Base-by-base conservation (phyloP, 805 yeast genomes). In the Pichia manshurica region DNA sequence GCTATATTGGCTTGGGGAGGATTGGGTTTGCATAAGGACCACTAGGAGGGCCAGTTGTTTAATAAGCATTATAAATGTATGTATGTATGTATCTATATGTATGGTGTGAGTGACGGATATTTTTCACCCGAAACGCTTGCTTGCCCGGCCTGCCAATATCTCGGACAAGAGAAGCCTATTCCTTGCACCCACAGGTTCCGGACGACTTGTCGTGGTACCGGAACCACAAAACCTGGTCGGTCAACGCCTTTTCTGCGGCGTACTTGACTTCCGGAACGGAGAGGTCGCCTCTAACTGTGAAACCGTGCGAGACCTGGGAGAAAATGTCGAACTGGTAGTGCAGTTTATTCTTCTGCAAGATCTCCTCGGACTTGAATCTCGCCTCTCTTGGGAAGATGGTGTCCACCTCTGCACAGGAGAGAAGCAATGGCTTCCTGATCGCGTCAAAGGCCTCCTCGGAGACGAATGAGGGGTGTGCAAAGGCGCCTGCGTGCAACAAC, bases 381-480 rank as follows among this genome's bases (percentile, higher is more conserved):
- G 78, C 66, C 45, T 86, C 93, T 0, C 63, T 63, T 3, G 88
- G 60, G 75, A 82, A 90, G 44, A 74, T 68, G 0, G 58, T 44
- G 63, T 90, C 97, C 16, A 53, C 64, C 68, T 86, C 87, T 42
- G 96, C 95, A 47, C 86, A 86, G 19, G 86, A 72, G 54, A 89
- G 81, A 53, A 81, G 54, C 25, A 90, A 39, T 19, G 95, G 95
- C 53, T 73, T 77, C 1, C 57, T 44, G 55, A 90, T 63, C 1
- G 69, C 75, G 45, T 71, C 76, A 42, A 87, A 72, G 59, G 85
- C 95, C 34, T 79, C 89, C 31, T 74, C 72, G 12, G 72, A 51
- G 15, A 86, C 81, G 51, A 83, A 74, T 2, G 95, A 83, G 5
- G 97, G 96, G 66, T 90, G 97, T 8, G 93, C 93, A 53, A 78